phyloP scores from a whole-genome alignment of 108 stramenopile species.

The Fragilariopsis cylindrus region DNA sequence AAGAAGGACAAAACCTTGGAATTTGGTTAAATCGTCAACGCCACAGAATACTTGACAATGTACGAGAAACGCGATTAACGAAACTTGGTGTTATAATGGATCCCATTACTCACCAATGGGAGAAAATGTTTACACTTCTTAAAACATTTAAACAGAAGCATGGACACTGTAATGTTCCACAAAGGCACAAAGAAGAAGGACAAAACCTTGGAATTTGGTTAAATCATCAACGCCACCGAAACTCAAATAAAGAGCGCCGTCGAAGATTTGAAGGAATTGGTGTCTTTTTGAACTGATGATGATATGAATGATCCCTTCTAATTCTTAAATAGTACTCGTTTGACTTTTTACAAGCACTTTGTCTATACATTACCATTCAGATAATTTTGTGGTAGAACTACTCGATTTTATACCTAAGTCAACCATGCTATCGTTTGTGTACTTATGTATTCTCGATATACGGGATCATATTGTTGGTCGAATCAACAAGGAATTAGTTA shows the following conservation, averaged over 20 bases:
- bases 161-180: constrained; percentile 1
- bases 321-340: too few species aligned
- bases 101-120: not conserved
- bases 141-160: not conserved
- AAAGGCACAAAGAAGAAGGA: constrained; percentile 11
- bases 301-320: too few species aligned
- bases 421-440: too few species aligned
- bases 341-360: too few species aligned
- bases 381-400: too few species aligned
- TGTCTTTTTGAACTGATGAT: not conserved
- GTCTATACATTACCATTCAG: too few species aligned
- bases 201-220: constrained; percentile 20
- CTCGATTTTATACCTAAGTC: too few species aligned
- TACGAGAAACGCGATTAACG: not conserved
- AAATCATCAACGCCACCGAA: not conserved
- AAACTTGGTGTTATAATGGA: constrained; percentile 2
- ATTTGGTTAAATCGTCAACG: constrained; percentile 7
- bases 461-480: too few species aligned
- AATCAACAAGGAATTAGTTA: too few species aligned
- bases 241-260: not conserved
- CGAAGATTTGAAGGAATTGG: constrained; percentile 5
- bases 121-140: constrained; percentile 2
- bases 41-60: not conserved
- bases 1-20: constrained; percentile 20
- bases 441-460: too few species aligned